Base-by-base conservation (phyloP, 305 asterid species). In the Fraxinus ornus region DNA sequence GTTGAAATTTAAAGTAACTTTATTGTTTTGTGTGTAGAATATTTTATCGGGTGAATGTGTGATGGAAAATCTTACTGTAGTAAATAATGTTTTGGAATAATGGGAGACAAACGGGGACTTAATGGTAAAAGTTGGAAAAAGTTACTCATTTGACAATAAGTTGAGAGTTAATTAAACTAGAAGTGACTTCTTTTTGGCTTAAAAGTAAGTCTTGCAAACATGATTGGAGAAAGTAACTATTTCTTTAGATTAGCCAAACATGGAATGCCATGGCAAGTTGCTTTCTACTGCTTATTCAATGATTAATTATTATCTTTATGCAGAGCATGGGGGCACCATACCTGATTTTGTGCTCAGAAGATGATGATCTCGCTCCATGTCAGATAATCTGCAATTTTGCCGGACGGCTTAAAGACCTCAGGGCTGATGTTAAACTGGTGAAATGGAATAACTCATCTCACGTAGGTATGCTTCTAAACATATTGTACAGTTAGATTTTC, bases 341-440 rank as follows among this genome's bases (percentile, higher is more conserved):
- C 91, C 96, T 95, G 76, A 86, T 95, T 81, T 85, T 94, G 70
- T 95, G 98, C 90, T 93, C 99, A 0, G 98, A 95, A 91, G 91
- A 93, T 82, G 99, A 95, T 79, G 96, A 95, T 76, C 97, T 95
- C 80, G 98, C 99, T 80, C 95, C 98, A 1, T 77, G 76, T 85
- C 86, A 91, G 75, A 84, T 89, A 78, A 92, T 95, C 70, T 79
- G 52, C 84, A 95, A 93, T 88, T 95, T 95, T 80, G 90, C 97
- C 62, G 86, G 78, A 52, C 90, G 98, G 87, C 93, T 95, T 28
- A 83, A 86, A 85, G 89, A 85, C 80, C 92, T 93, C 6, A 93
- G 97, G 76, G 96, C 91, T 52, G 97, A 95, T 66, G 95, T 36
- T 36, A 36, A 36, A 7, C 41, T 36, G 41, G 10, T 36, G 26